phyloP scores from a whole-genome alignment of 805 yeast species.

The Debaryomyces castellii region DNA sequence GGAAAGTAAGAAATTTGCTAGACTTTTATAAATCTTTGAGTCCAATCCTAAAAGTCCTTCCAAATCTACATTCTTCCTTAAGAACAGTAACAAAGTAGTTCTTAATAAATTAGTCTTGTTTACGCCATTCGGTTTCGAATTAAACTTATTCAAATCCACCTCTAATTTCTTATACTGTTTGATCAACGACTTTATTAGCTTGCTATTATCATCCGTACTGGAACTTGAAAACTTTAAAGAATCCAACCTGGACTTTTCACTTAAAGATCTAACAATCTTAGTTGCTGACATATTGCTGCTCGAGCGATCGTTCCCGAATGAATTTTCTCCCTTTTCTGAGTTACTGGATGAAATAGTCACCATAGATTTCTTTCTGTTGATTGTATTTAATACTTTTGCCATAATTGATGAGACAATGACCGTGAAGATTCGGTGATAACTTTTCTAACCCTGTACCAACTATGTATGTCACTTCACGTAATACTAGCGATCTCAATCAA shows the following conservation, averaged over 20 bases:
- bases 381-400: conserved; percentile 17
- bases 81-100: conserved; percentile 45
- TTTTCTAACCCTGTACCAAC: not conserved
- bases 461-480: not conserved
- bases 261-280: not conserved
- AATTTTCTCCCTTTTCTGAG: conserved; percentile 4
- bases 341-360: conserved; percentile 9
- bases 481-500: not conserved
- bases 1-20: conserved; percentile 30
- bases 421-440: no score
- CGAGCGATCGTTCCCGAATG: conserved; percentile 7
- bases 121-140: conserved; percentile 35
- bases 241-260: conserved; percentile 1
- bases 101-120: conserved; percentile 48
- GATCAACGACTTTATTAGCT: conserved; percentile 20
- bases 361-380: conserved; percentile 13
- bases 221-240: conserved; percentile 1
- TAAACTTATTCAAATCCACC: conserved; percentile 43
- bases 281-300: conserved; percentile 9
- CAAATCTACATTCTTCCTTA: conserved; percentile 27
- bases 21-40: conserved; percentile 28
- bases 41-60: conserved; percentile 16
- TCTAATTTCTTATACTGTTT: conserved; percentile 42
- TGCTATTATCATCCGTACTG: conserved; percentile 9
- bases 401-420: conserved; percentile 1